Base-by-base conservation (phyloP, 306 rosid species). In the Castanospermum australe region DNA sequence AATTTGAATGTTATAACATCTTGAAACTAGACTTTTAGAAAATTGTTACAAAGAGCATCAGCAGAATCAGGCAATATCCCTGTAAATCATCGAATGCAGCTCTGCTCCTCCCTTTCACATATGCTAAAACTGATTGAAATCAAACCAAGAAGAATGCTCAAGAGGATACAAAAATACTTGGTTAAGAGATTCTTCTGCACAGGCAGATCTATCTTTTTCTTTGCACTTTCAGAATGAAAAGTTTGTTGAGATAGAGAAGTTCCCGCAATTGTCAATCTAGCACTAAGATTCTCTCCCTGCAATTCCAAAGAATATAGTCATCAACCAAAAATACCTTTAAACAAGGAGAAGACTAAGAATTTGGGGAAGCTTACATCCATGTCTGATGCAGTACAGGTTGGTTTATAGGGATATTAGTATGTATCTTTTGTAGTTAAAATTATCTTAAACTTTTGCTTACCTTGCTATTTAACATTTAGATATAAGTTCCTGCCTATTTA, bases 141-240 rank as follows among this genome's bases (percentile, higher is more conserved):
- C 8, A 55, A 12, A 66, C 57, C 56, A 42, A 70, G 44, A 66
- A 63, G 36, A 59, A 52, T 25, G 48, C 12, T 67, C 44, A n/a
- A 20, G 20, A 84, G 99, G 99, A 95, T 91, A 95, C 98, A 93
- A 81, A 91, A 93, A 81, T 95, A 93, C 79, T 90, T 91, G 0
- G 99, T 90, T 69, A 93, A 89, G 74, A 89, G 89, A 86, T 93
- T 95, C 87, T 93, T 95, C 90, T 93, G 97, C 83, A 95, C 88
- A 0, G 96, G 99, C 63, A 93, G 85, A 80, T 93, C 98, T 79
- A 90, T 81, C 87, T 66, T 91, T 85, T 87, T 93, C 89, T 89
- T 90, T 28, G 22, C 55, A 55, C 74, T 82, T 75, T 84, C 97
- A 72, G 89, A 79, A 77, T 85, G 82, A 41, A 79, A 45, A 28